These are phyloP conservation scores for Dacryopinax spathularia DNA, from an alignment of 768 basidiomycete genomes.

Conservation along the genomic window DNA sequence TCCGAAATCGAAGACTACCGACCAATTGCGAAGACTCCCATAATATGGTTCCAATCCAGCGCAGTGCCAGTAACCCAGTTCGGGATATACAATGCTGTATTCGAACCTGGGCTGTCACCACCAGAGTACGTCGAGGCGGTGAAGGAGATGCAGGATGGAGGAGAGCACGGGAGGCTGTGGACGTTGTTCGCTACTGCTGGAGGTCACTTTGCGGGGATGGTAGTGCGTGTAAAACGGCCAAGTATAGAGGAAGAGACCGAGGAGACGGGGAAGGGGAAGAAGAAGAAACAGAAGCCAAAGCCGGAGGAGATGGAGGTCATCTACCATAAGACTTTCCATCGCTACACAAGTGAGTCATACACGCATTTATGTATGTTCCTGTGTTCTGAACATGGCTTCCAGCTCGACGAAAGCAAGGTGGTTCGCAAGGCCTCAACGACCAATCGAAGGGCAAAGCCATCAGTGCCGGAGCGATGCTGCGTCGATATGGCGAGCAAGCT, in stretches of 20 bases:
- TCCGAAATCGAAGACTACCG: slow-evolving; percentile 31
- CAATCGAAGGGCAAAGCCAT: slow-evolving; percentile 84
- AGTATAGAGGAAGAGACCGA: slow-evolving; percentile 31
- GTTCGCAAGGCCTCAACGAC: slow-evolving; percentile 82
- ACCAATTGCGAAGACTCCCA: slow-evolving; percentile 43
- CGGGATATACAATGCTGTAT: slow-evolving; percentile 68
- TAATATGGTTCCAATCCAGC: slow-evolving; percentile 84
- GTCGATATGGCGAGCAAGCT: slow-evolving; percentile 90
- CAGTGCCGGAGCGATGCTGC: slow-evolving; percentile 83
- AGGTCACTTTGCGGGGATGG: slow-evolving; percentile 92
- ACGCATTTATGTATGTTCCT: background rate
- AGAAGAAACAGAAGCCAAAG: slow-evolving; percentile 45
- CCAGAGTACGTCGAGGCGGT: slow-evolving; percentile 45
- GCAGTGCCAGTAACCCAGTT: slow-evolving; percentile 63
- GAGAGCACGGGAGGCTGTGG: slow-evolving; percentile 57
- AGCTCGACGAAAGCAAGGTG: slow-evolving; percentile 97
- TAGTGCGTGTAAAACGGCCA: slow-evolving; percentile 50
- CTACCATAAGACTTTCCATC: slow-evolving; percentile 89
- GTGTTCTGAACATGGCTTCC: background rate
- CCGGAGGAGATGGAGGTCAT: slow-evolving; percentile 72
- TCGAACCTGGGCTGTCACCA: slow-evolving; percentile 36
- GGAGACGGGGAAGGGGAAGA: slow-evolving; percentile 26
- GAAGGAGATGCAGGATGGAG: slow-evolving; percentile 44
- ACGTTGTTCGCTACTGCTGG: slow-evolving; percentile 95
- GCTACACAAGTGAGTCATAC: slow-evolving; percentile 75